Evolutionary conservation across 306 rosid genomes (phyloP).

Genomic region (Dryas drummondii): DNA sequence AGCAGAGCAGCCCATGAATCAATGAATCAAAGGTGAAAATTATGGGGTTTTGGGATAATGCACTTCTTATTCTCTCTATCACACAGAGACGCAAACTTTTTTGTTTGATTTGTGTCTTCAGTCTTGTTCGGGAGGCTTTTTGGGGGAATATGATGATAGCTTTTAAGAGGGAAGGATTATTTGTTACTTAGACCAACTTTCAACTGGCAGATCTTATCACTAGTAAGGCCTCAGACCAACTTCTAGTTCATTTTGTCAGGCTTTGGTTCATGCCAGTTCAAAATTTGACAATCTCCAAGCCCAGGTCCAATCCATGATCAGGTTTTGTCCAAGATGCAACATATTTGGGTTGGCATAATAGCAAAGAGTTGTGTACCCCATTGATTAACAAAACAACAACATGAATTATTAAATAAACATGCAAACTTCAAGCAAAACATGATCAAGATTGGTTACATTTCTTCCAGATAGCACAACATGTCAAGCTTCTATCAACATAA

Average conservation of each 20-base stretch:
- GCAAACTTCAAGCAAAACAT: no score
- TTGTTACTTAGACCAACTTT: no score
- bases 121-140: slow-evolving; percentile 21
- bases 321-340: not conserved
- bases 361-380: not conserved
- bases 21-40: not conserved
- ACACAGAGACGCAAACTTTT: slow-evolving; percentile 8
- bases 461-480: not conserved
- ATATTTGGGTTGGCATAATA: not conserved
- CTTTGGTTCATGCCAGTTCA: not conserved
- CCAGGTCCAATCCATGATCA: not conserved
- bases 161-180: not conserved
- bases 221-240: not conserved
- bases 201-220: no score
- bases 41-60: not conserved
- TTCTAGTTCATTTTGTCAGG: not conserved
- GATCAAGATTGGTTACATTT: no score
- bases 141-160: slow-evolving; percentile 12
- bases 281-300: not conserved
- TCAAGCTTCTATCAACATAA: not conserved
- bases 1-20: slow-evolving; percentile 80
- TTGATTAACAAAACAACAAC: not conserved
- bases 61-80: slow-evolving; percentile 11
- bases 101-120: slow-evolving; percentile 6
- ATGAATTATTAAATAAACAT: no score